Evolutionary conservation across 306 rosid genomes (phyloP).

Genomic region (Mimosa pudica): DNA sequence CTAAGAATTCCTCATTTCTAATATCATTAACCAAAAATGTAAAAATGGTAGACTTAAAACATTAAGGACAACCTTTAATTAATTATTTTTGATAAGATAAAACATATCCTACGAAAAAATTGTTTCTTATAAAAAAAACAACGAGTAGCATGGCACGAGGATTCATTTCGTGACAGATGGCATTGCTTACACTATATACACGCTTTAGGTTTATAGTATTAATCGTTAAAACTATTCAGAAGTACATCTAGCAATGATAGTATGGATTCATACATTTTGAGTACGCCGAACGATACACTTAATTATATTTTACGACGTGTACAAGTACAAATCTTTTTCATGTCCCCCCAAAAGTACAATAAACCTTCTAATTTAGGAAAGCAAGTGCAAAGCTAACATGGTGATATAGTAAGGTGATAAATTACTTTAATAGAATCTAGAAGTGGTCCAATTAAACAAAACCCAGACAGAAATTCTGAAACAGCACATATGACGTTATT

Average conservation of each 20-base stretch:
- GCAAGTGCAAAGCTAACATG: not conserved
- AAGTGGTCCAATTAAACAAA: conserved; percentile 19
- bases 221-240: not conserved
- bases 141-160: not conserved
- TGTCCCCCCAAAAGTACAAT: not conserved
- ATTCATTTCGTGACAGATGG: not conserved
- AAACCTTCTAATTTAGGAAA: not conserved
- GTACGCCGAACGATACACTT: not conserved
- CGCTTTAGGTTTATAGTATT: not conserved
- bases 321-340: not conserved
- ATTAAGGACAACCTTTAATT: too few species aligned
- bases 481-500: not conserved
- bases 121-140: too few species aligned
- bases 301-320: not conserved
- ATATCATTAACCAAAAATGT: too few species aligned
- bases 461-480: conserved; percentile 3
- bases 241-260: not conserved
- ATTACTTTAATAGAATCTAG: not conserved
- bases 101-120: too few species aligned
- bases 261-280: not conserved
- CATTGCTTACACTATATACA: not conserved
- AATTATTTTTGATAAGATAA: too few species aligned
- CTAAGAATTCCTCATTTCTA: too few species aligned
- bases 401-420: not conserved
- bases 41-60: too few species aligned